phyloP scores from a whole-genome alignment of 1,284 basidiomycete species.

The Cryptococcus sp. region DNA sequence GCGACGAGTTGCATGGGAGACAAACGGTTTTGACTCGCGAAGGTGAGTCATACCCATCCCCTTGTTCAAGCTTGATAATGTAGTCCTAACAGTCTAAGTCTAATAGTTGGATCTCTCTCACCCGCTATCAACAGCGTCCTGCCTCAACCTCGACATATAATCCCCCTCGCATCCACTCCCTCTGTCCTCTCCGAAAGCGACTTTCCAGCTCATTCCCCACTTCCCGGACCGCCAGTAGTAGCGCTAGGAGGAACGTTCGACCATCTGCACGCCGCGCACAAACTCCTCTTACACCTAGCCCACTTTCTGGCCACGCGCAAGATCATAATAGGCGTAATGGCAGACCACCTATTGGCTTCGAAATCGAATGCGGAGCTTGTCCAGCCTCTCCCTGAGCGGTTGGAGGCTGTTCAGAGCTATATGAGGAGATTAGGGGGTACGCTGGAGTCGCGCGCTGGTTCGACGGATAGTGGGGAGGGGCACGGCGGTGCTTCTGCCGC shows the following conservation, averaged over 20 bases:
- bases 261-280: conserved; percentile 96
- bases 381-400: conserved; percentile 65
- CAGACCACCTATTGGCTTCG: conserved; percentile 70
- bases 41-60: conserved; percentile 7
- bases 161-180: background rate
- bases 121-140: no score
- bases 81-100: no score
- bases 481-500: conserved; percentile 1
- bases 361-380: conserved; percentile 74
- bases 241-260: conserved; percentile 85
- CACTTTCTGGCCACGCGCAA: conserved; percentile 76
- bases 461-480: background rate
- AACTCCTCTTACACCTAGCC: conserved; percentile 90
- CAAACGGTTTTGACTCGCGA: conserved; percentile 26
- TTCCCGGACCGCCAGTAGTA: conserved; percentile 35
- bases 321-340: conserved; percentile 84
- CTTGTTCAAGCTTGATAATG: no score
- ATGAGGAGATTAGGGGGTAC: conserved; percentile 47
- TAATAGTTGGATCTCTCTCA: no score
- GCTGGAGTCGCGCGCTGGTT: background rate
- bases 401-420: conserved; percentile 63
- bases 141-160: no score
- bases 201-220: background rate
- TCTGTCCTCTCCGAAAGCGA: background rate
- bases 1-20: conserved; percentile 2